Conservation (phyloP, 2,329 filamentous ascomycete genomes). For the Mycosphaerelloides madeirae region DNA sequence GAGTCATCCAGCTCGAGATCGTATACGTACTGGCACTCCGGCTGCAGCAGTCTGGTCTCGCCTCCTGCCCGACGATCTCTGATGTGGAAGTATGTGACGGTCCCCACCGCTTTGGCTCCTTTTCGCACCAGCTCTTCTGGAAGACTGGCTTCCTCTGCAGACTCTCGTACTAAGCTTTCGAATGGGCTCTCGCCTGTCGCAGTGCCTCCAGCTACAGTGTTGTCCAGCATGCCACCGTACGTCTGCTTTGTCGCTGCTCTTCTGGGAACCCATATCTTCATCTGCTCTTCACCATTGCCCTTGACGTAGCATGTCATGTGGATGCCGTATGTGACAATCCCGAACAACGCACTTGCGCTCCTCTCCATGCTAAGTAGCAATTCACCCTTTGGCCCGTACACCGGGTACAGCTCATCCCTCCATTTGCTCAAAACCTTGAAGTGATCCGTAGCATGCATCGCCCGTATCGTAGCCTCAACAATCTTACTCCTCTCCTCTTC, state of each 20-base stretch:
- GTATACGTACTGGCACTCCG: slow-evolving; percentile 88
- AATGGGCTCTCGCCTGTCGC: slow-evolving; percentile 74
- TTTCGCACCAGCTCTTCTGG: slow-evolving; percentile 63
- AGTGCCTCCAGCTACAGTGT: slow-evolving; percentile 84
- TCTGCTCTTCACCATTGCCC: slow-evolving; percentile 42
- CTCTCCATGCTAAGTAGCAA: slow-evolving; percentile 72
- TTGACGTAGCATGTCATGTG: slow-evolving; percentile 66
- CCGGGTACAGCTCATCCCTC: slow-evolving; percentile 75
- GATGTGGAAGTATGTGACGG: slow-evolving; percentile 79
- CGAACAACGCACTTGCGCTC: slow-evolving; percentile 68
- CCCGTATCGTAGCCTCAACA: slow-evolving; percentile 54
- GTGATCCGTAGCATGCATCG: slow-evolving; percentile 64
- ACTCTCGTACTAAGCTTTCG: slow-evolving; percentile 79
- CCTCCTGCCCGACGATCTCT: slow-evolving; percentile 71
- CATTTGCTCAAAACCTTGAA: slow-evolving; percentile 75
- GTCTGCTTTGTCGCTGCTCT: slow-evolving; percentile 75
- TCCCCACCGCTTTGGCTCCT: slow-evolving; percentile 57
- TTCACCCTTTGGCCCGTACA: slow-evolving; percentile 59
- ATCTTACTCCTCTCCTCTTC: slow-evolving; percentile 59
- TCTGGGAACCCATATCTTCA: slow-evolving; percentile 80
- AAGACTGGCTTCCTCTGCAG: slow-evolving; percentile 81
- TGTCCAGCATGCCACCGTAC: slow-evolving; percentile 89
- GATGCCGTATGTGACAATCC: slow-evolving; percentile 71
- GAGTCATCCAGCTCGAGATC: slow-evolving; percentile 71
- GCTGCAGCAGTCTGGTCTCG: slow-evolving; percentile 76